These are phyloP conservation scores for Parastagonospora avenae DNA, from an alignment of 2,329 filamentous ascomycete genomes.

Conservation along the genomic window DNA sequence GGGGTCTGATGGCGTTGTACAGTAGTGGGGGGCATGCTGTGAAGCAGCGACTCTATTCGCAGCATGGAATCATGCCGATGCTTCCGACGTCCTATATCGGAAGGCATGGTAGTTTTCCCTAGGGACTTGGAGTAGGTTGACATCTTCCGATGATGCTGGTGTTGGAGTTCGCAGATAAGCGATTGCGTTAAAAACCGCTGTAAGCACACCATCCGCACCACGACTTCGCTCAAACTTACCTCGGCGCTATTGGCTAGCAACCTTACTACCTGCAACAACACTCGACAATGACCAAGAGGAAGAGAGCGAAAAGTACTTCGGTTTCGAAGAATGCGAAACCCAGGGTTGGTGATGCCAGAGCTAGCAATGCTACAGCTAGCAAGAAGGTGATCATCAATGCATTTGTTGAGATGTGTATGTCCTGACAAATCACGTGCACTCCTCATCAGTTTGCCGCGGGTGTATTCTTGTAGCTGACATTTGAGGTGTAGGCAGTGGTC, in stretches of 20 bases:
- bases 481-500: constrained; percentile 19
- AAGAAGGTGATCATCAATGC: constrained; percentile 52
- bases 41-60: background rate
- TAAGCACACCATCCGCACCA: constrained; percentile 37
- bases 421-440: background rate
- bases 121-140: background rate
- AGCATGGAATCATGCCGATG: constrained; percentile 6
- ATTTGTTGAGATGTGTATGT: constrained; percentile 50
- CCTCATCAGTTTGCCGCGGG: background rate
- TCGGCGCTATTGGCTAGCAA: constrained; percentile 26
- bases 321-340: constrained; percentile 2
- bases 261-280: constrained; percentile 7
- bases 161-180: constrained; percentile 19
- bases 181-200: constrained; percentile 32
- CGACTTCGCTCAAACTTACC: constrained; percentile 11
- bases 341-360: constrained; percentile 7
- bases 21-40: constrained; percentile 8
- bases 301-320: constrained; percentile 4
- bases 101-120: background rate
- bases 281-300: constrained; percentile 15
- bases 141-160: constrained; percentile 9
- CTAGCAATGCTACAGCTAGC: constrained; percentile 18
- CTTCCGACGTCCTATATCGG: constrained; percentile 13
- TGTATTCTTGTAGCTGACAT: background rate
- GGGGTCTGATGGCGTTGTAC: constrained; percentile 25